Conservation (phyloP, 2,329 filamentous ascomycete genomes). For the Xylaria sp. region DNA sequence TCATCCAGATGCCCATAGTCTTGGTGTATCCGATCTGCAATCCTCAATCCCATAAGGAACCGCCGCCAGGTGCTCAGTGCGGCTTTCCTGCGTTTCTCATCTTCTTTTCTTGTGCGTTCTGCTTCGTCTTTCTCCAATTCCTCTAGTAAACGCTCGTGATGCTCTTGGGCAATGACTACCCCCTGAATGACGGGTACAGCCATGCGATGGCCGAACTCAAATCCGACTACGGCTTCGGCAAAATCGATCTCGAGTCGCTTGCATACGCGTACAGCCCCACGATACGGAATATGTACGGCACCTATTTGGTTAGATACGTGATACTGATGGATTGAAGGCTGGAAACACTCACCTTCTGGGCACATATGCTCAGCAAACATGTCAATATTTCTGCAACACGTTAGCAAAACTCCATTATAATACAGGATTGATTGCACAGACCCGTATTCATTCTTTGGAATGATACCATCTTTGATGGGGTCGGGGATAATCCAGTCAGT, state of each 20-base stretch:
- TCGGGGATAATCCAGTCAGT: slow-evolving; percentile 96
- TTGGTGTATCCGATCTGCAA: slow-evolving; percentile 77
- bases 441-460: slow-evolving; percentile 93
- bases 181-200: slow-evolving; percentile 92
- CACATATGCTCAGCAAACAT: slow-evolving; percentile 95
- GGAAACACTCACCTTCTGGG: slow-evolving; percentile 60
- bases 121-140: slow-evolving; percentile 82
- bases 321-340: neutral
- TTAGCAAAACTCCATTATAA: slow-evolving; percentile 16
- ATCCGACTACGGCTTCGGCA: slow-evolving; percentile 93
- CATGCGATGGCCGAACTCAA: slow-evolving; percentile 95
- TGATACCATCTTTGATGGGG: slow-evolving; percentile 83
- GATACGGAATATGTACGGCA: slow-evolving; percentile 83
- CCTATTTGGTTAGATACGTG: slow-evolving; percentile 55
- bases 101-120: slow-evolving; percentile 80
- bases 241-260: slow-evolving; percentile 86
- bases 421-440: slow-evolving; percentile 32
- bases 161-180: slow-evolving; percentile 85
- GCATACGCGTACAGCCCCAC: slow-evolving; percentile 81
- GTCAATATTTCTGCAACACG: slow-evolving; percentile 76
- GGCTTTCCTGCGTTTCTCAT: slow-evolving; percentile 80
- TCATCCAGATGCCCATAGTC: slow-evolving; percentile 76
- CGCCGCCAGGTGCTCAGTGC: slow-evolving; percentile 84
- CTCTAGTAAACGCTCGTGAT: slow-evolving; percentile 77
- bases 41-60: slow-evolving; percentile 85